Base-by-base conservation (phyloP, 108 stramenopile species). In the Nitzschia palea region DNA sequence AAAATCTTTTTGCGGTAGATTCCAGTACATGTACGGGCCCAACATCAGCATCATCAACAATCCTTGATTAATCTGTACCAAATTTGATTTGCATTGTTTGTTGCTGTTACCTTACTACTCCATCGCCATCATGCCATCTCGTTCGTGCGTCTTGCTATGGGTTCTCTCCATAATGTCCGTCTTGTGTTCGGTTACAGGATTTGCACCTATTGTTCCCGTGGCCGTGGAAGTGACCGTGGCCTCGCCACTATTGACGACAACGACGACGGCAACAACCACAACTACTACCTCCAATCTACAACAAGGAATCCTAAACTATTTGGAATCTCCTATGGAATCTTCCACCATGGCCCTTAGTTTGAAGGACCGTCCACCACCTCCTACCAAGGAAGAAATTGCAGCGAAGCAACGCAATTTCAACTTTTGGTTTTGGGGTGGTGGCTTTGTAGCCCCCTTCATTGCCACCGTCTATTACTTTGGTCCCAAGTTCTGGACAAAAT, bases 361-460 rank as follows among this genome's bases (percentile, higher is more conserved):
- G 55, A 66, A 80, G 63, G 90, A 91, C 20, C 90, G 90, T 44
- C 80, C 79, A 33, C 79, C 85, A 60, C 89, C 89, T 36, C 87
- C 87, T 0, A 93, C 91, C 40, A 47, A 76, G 33, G 91, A 93
- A 76, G 91, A 93, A 65, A 63, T 93, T 68, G 88, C 81, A 25
- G 86, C 83, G 3, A 93, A 93, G 76, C 86, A 93, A 64, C 31
- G 70, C n/a, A 93, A 80, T 40, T 93, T 93, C 62, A 93, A 89
- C 56, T 58, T 93, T 20, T 85, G 81, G 81, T 84, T 84, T 34
- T 59, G 44, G 44, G 62, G 44, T 54, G 91, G 91, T 52, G 91
- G 91, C 31, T 89, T 93, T 61, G 88, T 93, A 3, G 91, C 91
- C 54, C 91, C 91, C 18, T 93, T 93, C 50, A 67, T 90, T 62